These are phyloP conservation scores for Seiridium cupressi DNA, from an alignment of 2,329 filamentous ascomycete genomes.

Conservation along the genomic window DNA sequence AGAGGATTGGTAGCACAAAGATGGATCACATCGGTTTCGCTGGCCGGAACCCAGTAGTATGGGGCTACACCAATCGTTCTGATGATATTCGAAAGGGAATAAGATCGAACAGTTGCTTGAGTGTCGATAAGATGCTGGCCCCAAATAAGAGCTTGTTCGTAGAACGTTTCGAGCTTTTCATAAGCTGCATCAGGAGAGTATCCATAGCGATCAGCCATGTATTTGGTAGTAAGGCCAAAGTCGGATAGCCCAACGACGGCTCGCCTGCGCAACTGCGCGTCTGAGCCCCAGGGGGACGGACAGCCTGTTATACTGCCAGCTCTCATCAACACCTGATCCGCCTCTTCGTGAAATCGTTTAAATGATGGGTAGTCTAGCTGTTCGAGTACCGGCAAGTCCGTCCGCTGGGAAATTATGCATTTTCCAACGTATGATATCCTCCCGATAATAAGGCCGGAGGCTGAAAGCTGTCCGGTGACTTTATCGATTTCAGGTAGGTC, in stretches of 20 bases:
- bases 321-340: constrained; percentile 16
- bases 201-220: constrained; percentile 9
- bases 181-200: background rate
- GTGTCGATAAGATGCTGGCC: constrained; percentile 5
- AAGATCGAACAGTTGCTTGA: background rate
- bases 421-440: constrained; percentile 18
- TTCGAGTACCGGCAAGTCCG: background rate
- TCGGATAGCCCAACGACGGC: constrained; percentile 11
- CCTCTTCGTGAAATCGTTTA: constrained; percentile 23
- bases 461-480: constrained; percentile 9
- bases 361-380: constrained; percentile 21
- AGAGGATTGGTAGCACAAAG: constrained; percentile 13
- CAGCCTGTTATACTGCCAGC: constrained; percentile 1
- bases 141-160: background rate
- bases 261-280: constrained; percentile 4
- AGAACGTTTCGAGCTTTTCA: background rate
- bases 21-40: constrained; percentile 12
- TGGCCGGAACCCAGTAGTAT: constrained; percentile 14
- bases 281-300: background rate
- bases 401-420: constrained; percentile 7
- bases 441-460: constrained; percentile 21
- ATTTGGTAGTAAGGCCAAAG: constrained; percentile 10
- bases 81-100: constrained; percentile 12
- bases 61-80: constrained; percentile 11
- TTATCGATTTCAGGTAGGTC: constrained; percentile 8